Conservation (phyloP, 1,139 yeast species). For the Yamadazyma atmosphaerica region DNA sequence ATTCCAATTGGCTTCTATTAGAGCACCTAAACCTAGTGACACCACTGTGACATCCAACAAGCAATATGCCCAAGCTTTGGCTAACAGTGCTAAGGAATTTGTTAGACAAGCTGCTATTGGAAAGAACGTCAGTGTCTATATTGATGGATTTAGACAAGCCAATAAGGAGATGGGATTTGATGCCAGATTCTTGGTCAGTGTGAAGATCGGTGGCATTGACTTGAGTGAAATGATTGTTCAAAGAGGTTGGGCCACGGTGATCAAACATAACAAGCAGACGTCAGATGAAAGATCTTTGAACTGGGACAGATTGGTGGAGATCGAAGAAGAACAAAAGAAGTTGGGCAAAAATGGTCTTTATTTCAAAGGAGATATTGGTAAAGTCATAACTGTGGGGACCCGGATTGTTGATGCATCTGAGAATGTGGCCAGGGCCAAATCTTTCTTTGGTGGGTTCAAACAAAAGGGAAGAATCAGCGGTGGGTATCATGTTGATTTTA, state of each 20-base stretch:
- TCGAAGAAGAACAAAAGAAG: constrained; percentile 62
- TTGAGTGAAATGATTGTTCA: constrained; percentile 62
- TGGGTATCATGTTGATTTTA: constrained; percentile 64
- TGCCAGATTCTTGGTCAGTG: constrained; percentile 63
- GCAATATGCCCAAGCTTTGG: constrained; percentile 48
- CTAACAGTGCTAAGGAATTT: constrained; percentile 68
- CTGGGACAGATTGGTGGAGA: constrained; percentile 77
- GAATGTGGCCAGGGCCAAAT: constrained; percentile 66
- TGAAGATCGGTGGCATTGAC: constrained; percentile 46
- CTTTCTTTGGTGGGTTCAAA: constrained; percentile 69
- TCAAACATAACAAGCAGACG: constrained; percentile 74
- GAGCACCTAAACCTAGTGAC: constrained; percentile 72
- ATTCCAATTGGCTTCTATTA: constrained; percentile 71
- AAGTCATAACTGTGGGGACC: constrained; percentile 51
- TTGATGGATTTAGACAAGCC: constrained; percentile 69
- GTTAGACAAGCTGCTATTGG: constrained; percentile 71
- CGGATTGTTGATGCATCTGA: constrained; percentile 82
- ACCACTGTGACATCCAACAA: constrained; percentile 41
- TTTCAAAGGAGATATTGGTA: constrained; percentile 45
- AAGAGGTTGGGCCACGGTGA: constrained; percentile 75
- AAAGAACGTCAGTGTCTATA: constrained; percentile 56
- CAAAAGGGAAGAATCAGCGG: constrained; percentile 66
- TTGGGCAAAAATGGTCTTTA: constrained; percentile 61
- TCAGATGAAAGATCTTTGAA: constrained; percentile 66
- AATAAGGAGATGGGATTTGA: constrained; percentile 58